Evolutionary conservation across 2,329 filamentous ascomycete species (phyloP), one percentile per base, ranked within the genome.

Genomic region (Acarospora socialis): DNA sequence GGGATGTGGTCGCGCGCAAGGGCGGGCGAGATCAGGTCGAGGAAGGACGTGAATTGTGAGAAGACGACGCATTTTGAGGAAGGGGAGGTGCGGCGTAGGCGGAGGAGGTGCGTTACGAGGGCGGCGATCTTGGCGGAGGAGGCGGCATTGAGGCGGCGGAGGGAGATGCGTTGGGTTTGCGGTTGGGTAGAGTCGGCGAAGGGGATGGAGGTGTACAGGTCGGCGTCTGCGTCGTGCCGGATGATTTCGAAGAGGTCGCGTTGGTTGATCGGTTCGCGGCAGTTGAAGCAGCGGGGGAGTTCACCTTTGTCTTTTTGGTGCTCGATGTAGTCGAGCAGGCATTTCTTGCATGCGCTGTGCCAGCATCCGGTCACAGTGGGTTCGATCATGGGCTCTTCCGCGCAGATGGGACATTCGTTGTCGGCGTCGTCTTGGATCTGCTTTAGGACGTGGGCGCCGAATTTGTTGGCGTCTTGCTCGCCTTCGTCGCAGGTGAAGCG

Each of bases 291-390:
- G 7, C 77, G 72, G 1, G 90, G 79, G 0, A 78, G 54, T 30
- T 81, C 70, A 25, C 76, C 74, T 36, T 78, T 82, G 43, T 82
- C 76, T 4, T 68, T 77, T 52, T 93, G 80, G 47, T 93, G 84
- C 40, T 80, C 74, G 48, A 98, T 92, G 45, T 83, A 93, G 44
- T 83, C 76, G 2, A 92, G 61, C n/a, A 95, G 60, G 46, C 90
- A 98, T 40, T 81, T 78, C 56, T 90, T 93, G 61, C 90, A 98
- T 1, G 90, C 86, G 20, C 82, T 92, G 54, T 98, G 90, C 84
- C 90, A 98, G 56, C 90, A 98, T 0, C 83, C 82, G 0, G 90
- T 95, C 2, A 98, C 90, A 0, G 81, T 79, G 49, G 92, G 87
- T 33, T 94, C 80, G 23, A 82, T 71, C 84, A 95, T 95, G 3